Evolutionary conservation across 2,329 filamentous ascomycete genomes (phyloP).

Genomic region (Mycosphaerella arachidis): DNA sequence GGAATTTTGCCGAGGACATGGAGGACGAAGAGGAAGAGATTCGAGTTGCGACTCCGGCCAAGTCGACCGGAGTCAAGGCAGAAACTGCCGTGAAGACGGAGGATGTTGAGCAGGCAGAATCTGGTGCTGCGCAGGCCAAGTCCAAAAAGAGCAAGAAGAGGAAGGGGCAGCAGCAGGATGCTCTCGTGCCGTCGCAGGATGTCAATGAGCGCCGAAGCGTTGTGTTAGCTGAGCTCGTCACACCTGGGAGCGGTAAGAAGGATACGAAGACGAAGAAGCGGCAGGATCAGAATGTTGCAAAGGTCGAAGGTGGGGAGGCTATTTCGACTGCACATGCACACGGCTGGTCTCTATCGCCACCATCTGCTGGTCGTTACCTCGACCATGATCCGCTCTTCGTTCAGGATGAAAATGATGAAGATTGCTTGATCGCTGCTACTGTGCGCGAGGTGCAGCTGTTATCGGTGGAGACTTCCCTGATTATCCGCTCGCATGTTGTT

Average conservation of each 20-base stretch:
- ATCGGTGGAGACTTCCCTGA: conserved; percentile 72
- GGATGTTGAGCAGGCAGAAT: background rate
- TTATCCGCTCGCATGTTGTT: conserved; percentile 66
- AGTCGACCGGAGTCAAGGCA: background rate
- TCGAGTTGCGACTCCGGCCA: background rate
- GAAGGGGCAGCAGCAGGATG: background rate
- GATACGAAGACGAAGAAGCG: conserved; percentile 20
- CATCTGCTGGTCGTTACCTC: conserved; percentile 53
- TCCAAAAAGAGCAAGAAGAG: conserved; percentile 14
- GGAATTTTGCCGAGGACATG: background rate
- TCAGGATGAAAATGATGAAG: conserved; percentile 37
- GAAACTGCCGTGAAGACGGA: background rate
- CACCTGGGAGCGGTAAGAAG: background rate
- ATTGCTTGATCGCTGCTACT: conserved; percentile 30
- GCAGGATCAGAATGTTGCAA: conserved; percentile 17
- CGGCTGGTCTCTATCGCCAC: conserved; percentile 47
- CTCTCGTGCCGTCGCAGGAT: background rate
- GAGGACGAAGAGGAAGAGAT: background rate
- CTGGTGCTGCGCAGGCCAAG: background rate
- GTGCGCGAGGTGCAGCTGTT: conserved; percentile 39
- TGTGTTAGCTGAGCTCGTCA: background rate
- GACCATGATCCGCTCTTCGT: conserved; percentile 55
- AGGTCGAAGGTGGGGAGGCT: conserved; percentile 14
- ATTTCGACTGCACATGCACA: conserved; percentile 15
- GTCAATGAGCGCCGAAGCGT: background rate